Percentiles rank a stretch among this genome's conserved stretches.
Conservation (phyloP, 83 land plant species). For the Picea engelmannii region DNA sequence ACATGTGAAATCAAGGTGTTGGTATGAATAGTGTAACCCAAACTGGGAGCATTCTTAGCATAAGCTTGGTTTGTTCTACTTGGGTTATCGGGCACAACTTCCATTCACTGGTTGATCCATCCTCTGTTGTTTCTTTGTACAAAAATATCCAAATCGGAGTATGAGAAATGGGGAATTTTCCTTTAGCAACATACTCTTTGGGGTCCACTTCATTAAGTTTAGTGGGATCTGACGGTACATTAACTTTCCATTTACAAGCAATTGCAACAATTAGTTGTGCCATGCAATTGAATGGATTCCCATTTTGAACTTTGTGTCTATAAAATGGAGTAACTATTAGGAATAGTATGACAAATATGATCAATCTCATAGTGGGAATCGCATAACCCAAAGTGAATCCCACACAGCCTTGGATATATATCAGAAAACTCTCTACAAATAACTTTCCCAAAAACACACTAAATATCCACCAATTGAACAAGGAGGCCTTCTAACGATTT, state of each 20-base stretch:
- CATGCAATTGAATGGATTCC: conserved; percentile 34
- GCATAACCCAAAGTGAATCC: conserved; percentile 43
- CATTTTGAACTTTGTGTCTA: conserved; percentile 24
- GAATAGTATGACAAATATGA: conserved; percentile 22
- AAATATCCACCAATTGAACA: conserved; percentile 35
- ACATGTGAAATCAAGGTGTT: too few relatives aligned
- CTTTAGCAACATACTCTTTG: too few relatives aligned
- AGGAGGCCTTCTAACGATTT: not conserved
- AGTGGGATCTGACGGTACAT: conserved; percentile 13
- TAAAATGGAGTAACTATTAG: conserved; percentile 32
- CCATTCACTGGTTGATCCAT: too few relatives aligned
- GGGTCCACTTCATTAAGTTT: conserved; percentile 17
- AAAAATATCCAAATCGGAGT: too few relatives aligned
- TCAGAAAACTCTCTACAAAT: not conserved
- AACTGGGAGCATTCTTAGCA: too few relatives aligned
- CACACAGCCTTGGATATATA: conserved; percentile 19
- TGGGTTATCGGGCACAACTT: too few relatives aligned
- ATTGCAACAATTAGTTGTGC: conserved; percentile 33
- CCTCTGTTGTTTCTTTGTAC: too few relatives aligned
- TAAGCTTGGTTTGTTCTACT: too few relatives aligned
- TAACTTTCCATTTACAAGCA: conserved; percentile 20
- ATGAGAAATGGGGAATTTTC: too few relatives aligned
- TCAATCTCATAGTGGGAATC: conserved; percentile 24
- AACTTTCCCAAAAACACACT: conserved; percentile 14
- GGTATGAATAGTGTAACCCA: too few relatives aligned